A percentile compares a stretch with the other conserved stretches of the same genome.
Evolutionary conservation across 805 yeast species (phyloP).

Genomic region (Limtongozyma cylindracea): DNA sequence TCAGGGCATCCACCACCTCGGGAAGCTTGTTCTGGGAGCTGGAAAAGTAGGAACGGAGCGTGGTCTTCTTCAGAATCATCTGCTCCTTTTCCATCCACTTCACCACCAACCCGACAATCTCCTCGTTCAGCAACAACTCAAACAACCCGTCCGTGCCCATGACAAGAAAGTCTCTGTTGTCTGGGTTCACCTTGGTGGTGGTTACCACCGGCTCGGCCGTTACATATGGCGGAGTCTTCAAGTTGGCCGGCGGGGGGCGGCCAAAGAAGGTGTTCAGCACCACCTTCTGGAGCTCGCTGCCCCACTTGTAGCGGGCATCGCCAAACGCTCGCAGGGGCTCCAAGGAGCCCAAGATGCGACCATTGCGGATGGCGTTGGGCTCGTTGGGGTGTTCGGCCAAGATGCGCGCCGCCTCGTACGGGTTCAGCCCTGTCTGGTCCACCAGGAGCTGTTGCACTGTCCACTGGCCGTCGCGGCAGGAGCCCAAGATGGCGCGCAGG

Average conservation of each 20-base stretch:
- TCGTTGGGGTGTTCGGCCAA: conserved; percentile 81
- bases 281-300: conserved; percentile 47
- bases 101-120: conserved; percentile 76
- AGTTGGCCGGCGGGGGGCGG: conserved; percentile 42
- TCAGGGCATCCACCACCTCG: conserved; percentile 33
- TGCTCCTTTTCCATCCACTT: conserved; percentile 73
- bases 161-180: conserved; percentile 63
- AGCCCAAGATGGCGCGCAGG: conserved; percentile 75
- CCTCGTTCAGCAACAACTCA: conserved; percentile 80
- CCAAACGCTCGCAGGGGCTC: conserved; percentile 97
- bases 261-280: conserved; percentile 64
- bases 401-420: conserved; percentile 64
- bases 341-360: conserved; percentile 76
- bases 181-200: conserved; percentile 47
- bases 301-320: conserved; percentile 82
- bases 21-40: conserved; percentile 26
- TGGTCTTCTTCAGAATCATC: conserved; percentile 23
- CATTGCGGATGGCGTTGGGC: conserved; percentile 58
- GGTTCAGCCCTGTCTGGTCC: conserved; percentile 89
- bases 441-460: conserved; percentile 65
- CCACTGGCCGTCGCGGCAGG: conserved; percentile 51
- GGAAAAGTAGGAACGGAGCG: conserved; percentile 19
- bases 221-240: conserved; percentile 86
- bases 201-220: conserved; percentile 91
- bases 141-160: conserved; percentile 88